Conservation (phyloP, 345 rosid species). For the Eucalyptus virginea region DNA sequence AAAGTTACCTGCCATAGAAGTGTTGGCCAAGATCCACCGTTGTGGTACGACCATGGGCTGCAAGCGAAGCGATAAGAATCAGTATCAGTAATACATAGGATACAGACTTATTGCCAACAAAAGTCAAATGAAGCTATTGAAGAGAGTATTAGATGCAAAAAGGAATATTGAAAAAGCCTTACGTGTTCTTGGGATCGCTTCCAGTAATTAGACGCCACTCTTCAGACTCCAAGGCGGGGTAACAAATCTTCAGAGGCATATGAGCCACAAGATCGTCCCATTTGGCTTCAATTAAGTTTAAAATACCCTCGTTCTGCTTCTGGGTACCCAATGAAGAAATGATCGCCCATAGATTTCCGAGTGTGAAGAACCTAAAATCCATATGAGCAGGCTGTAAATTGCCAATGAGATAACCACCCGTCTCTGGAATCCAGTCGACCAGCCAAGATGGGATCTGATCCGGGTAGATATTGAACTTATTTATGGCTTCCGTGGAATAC, state of each 20-base stretch:
- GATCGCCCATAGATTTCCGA: conserved; percentile 87
- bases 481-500: conserved; percentile 73
- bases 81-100: neutral
- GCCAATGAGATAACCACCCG: conserved; percentile 91
- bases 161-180: neutral
- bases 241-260: conserved; percentile 94
- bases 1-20: conserved; percentile 79
- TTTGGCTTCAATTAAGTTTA: conserved; percentile 67
- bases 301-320: conserved; percentile 68
- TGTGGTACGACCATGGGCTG: conserved; percentile 99
- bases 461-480: conserved; percentile 95
- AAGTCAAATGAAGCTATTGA: neutral
- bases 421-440: conserved; percentile 80
- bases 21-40: conserved; percentile 99
- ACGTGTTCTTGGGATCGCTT: conserved; percentile 99
- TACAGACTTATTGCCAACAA: neutral
- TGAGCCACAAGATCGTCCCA: conserved; percentile 90
- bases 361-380: conserved; percentile 97
- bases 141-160: neutral
- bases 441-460: conserved; percentile 97
- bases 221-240: conserved; percentile 80
- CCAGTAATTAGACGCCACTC: conserved; percentile 97
- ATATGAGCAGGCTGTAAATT: conserved; percentile 94
- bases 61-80: neutral
- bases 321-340: conserved; percentile 62